Percentiles rank a stretch among this genome's conserved stretches.
phyloP scores from a whole-genome alignment of 768 basidiomycete genomes.

The Tylopilus intermedius region DNA sequence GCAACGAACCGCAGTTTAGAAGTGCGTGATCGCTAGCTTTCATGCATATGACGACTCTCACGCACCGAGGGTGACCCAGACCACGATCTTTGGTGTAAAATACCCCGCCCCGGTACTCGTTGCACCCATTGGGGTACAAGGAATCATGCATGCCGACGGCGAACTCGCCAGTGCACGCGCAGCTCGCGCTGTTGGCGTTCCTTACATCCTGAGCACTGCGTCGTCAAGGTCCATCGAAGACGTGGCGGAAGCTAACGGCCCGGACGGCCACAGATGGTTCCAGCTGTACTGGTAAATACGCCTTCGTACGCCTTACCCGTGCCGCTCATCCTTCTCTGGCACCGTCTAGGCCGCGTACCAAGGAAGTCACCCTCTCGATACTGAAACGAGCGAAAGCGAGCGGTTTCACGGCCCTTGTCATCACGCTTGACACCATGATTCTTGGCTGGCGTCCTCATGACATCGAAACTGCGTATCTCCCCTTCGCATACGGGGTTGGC shows the following conservation, averaged over 20 bases:
- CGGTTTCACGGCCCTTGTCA: slow-evolving; percentile 67
- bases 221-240: slow-evolving; percentile 68
- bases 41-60: neutral
- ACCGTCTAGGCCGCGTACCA: slow-evolving; percentile 49
- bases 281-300: slow-evolving; percentile 69
- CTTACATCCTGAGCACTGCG: slow-evolving; percentile 74
- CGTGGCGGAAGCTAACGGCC: slow-evolving; percentile 67
- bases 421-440: slow-evolving; percentile 71
- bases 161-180: slow-evolving; percentile 70
- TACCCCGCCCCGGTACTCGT: slow-evolving; percentile 59
- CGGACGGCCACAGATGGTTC: slow-evolving; percentile 64
- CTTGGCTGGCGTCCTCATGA: slow-evolving; percentile 79
- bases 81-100: slow-evolving; percentile 65
- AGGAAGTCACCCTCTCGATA: slow-evolving; percentile 60
- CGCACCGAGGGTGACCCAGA: slow-evolving; percentile 35
- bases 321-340: neutral
- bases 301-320: neutral
- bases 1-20: slow-evolving; percentile 54
- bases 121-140: slow-evolving; percentile 77
- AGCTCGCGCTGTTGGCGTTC: slow-evolving; percentile 55
- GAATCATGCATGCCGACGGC: slow-evolving; percentile 62
- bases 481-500: slow-evolving; percentile 63
- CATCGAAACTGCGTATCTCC: slow-evolving; percentile 57
- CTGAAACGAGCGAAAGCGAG: slow-evolving; percentile 60
- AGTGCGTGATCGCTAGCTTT: slow-evolving; percentile 32